These are phyloP conservation scores for Byssochlamys sp. DNA, from an alignment of 2,329 filamentous ascomycete genomes.

Conservation along the genomic window DNA sequence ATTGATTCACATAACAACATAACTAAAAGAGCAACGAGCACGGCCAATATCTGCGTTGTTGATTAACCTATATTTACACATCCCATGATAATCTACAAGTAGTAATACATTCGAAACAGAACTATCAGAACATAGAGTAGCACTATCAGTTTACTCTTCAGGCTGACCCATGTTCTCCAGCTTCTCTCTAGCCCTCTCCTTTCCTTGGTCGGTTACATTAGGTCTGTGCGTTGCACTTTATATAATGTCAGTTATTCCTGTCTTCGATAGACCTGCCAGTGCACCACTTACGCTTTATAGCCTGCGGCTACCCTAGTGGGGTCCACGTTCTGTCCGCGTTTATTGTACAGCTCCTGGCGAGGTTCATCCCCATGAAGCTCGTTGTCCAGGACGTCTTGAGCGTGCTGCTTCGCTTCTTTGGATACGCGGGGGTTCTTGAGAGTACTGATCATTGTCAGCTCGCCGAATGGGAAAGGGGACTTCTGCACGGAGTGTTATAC, in stretches of 20 bases:
- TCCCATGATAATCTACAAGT: background rate
- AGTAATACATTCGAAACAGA: background rate
- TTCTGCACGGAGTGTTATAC: too few relatives aligned
- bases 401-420: constrained; percentile 16
- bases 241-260: background rate
- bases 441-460: constrained; percentile 5
- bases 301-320: constrained; percentile 8
- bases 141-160: background rate
- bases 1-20: background rate
- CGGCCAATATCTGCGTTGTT: background rate
- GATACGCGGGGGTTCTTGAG: constrained; percentile 14
- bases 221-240: constrained; percentile 11
- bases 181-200: constrained; percentile 11
- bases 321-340: constrained; percentile 4
- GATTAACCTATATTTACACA: background rate
- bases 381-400: constrained; percentile 14
- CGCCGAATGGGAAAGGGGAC: too few relatives aligned
- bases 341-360: constrained; percentile 7
- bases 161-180: constrained; percentile 8
- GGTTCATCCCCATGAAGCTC: constrained; percentile 11
- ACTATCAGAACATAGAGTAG: background rate
- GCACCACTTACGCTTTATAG: constrained; percentile 11
- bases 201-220: constrained; percentile 8
- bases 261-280: background rate
- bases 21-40: background rate